Conservation (phyloP, 257 asterid species). For the Coffea canephora region DNA sequence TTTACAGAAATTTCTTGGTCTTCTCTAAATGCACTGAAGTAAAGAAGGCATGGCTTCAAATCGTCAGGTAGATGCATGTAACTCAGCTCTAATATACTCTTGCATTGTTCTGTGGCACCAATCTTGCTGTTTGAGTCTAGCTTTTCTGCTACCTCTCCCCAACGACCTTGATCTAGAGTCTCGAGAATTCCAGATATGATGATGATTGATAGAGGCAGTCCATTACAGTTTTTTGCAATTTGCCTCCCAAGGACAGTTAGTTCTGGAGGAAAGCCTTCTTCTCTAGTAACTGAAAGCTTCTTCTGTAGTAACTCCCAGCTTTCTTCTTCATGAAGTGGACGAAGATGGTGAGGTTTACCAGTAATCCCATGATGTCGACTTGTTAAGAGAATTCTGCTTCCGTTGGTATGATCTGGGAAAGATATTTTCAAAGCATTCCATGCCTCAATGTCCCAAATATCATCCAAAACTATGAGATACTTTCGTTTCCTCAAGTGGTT, state of each 20-base stretch:
- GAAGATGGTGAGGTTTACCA: neutral
- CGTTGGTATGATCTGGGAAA: constrained; percentile 7
- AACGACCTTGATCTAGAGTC: too few species aligned
- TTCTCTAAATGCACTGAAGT: neutral
- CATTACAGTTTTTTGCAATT: too few species aligned
- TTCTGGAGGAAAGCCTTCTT: neutral
- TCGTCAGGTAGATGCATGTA: neutral
- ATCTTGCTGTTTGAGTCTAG: neutral
- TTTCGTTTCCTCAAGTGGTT: neutral
- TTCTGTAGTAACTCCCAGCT: neutral
- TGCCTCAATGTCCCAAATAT: constrained; percentile 19
- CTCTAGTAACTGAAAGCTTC: neutral
- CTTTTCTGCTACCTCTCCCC: too few species aligned
- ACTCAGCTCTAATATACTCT: neutral
- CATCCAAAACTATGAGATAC: constrained; percentile 20
- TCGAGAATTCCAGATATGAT: too few species aligned
- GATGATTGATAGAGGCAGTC: too few species aligned
- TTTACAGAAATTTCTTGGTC: neutral
- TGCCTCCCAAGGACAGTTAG: too few species aligned
- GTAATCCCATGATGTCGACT: neutral
- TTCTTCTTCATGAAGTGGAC: neutral
- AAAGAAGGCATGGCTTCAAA: neutral
- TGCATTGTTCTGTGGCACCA: neutral
- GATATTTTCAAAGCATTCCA: constrained; percentile 14
- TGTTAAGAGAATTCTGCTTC: constrained; percentile 17